A percentile compares a stretch with the other conserved stretches of the same genome.
Conservation (phyloP, 176 grass and related monocot species). For the Tillandsia fasciculata region DNA sequence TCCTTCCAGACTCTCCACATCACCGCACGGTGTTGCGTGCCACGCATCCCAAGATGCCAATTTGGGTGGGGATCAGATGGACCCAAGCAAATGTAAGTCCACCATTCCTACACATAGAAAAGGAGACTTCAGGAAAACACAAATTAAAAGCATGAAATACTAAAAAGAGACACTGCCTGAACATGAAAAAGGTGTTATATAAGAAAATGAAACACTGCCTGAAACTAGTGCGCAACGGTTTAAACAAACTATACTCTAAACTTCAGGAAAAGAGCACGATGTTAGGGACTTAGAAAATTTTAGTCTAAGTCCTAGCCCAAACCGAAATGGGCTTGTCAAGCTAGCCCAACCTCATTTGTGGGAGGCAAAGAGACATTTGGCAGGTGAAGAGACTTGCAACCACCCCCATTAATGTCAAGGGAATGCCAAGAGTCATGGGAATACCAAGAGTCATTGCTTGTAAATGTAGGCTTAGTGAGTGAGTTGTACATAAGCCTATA, state of each 20-base stretch:
- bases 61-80: slow-evolving; percentile 97
- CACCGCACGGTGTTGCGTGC: slow-evolving; percentile 91
- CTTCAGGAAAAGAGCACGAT: not conserved
- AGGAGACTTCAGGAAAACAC: slow-evolving; percentile 13
- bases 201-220: not conserved
- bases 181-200: not conserved
- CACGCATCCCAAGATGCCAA: slow-evolving; percentile 97
- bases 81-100: slow-evolving; percentile 98
- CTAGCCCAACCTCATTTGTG: no score
- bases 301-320: no score
- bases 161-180: not conserved
- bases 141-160: slow-evolving; percentile 9
- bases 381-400: no score
- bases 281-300: no score
- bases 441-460: no score
- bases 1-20: slow-evolving; percentile 99
- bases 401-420: no score
- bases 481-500: no score
- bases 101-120: slow-evolving; percentile 65
- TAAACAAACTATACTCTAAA: not conserved
- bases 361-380: no score
- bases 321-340: no score
- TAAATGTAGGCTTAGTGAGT: no score
- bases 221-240: not conserved
- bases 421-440: no score